These are phyloP conservation scores for Neurospora sp. DNA, from an alignment of 495 filamentous ascomycete genomes.

Conservation along the genomic window DNA sequence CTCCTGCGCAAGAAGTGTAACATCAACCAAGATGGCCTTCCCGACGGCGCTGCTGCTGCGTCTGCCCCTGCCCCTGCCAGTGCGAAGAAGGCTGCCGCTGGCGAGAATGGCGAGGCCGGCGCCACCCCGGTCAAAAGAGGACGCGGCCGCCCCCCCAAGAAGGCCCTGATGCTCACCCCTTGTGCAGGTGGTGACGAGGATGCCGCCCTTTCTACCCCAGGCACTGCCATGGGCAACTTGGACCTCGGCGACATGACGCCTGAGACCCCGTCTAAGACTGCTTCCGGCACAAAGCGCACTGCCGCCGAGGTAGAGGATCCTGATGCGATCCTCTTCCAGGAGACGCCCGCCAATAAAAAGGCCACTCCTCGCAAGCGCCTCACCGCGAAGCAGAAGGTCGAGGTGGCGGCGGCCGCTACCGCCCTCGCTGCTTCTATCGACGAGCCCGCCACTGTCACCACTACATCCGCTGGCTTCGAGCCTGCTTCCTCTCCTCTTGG, in stretches of 20 bases:
- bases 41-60: not conserved
- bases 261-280: not conserved
- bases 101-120: not conserved
- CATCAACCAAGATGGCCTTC: not conserved
- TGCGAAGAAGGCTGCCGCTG: not conserved
- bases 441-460: not conserved
- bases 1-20: constrained; percentile 1
- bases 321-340: not conserved
- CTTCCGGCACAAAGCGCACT: not conserved
- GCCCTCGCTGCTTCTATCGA: not conserved
- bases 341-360: not conserved
- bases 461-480: not conserved
- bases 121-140: not conserved
- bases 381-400: not conserved
- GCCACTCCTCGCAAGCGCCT: not conserved
- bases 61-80: not conserved
- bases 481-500: too few species aligned
- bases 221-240: not conserved
- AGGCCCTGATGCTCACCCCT: not conserved
- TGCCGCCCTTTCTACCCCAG: not conserved
- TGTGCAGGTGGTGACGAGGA: not conserved
- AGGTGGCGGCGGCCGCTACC: not conserved
- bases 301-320: not conserved
- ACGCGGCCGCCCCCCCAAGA: not conserved
- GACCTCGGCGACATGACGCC: not conserved